Evolutionary conservation across 2,329 filamentous ascomycete genomes (phyloP), one percentile per base, ranked within the genome.

Genomic region (Cladophialophora immunda): DNA sequence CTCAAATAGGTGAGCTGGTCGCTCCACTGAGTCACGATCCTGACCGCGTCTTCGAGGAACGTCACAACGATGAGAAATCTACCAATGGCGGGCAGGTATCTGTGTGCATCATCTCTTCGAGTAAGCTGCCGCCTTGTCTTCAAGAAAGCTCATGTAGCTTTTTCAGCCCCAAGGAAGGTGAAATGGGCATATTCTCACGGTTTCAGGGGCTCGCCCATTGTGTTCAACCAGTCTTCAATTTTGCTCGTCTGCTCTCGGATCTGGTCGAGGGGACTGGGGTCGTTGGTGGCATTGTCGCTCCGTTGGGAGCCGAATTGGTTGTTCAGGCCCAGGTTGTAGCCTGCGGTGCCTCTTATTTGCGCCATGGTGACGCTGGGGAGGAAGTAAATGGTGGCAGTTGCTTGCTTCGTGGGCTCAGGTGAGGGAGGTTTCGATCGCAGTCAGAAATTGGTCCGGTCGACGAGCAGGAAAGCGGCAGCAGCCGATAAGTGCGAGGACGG

Each of bases 11-110:
- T 85, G 68, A 99, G 87, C 84, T 99, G 95, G 79, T 98, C 95
- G 77, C 79, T 89, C 94, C 95, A 99, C 89, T 99, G 95, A 73
- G 95, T 99, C 75, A 98, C 85, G 81, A 99, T 99, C 78, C 95
- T 89, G 70, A 99, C 84, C 58, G 94, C 93, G 84, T 99, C 95
- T 81, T 99, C 95, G 74, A 99, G 86, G 83, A 99, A 99, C 69
- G 95, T 99, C 62, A 98, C 95, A 64, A 99, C 95, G 74, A 99
- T 99, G 73, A 99, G 82, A 81, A 98, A 98, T 73, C 95, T 92
- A 73, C 95, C 95, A 83, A 99, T 94, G 72, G 92, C 93, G 66
- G 95, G 95, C 53, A 99, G 87, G 78, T 97, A 96, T 70, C 94
- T 97, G 77, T 76, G 72, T 70, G 75, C 15, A 59, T 29, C 17